Conservation (phyloP, 192 early-diverging fungal genomes). For the Chytriomyces sp. region DNA sequence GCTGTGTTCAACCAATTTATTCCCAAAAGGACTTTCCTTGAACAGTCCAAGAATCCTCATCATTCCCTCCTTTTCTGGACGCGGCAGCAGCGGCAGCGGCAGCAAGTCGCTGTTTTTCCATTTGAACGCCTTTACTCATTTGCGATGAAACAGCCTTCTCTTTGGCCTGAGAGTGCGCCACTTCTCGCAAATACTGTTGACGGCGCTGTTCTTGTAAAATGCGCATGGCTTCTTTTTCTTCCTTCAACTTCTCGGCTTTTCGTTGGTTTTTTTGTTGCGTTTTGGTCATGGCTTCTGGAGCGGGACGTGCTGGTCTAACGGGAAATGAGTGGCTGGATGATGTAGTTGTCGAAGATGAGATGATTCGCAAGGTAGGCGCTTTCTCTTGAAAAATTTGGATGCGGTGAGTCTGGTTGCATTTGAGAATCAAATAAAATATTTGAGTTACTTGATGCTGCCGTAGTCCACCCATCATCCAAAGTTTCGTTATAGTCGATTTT, state of each 20-base stretch:
- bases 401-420: neutral
- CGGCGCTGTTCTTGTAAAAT: constrained; percentile 9
- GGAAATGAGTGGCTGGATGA: constrained; percentile 3
- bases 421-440: neutral
- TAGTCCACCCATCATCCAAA: constrained; percentile 20
- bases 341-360: neutral
- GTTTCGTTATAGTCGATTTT: constrained; percentile 6
- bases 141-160: constrained; percentile 4
- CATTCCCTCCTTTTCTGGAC: too few relatives aligned
- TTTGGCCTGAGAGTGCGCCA: neutral
- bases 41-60: too few relatives aligned
- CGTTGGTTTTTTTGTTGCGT: constrained; percentile 34
- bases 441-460: neutral
- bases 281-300: constrained; percentile 13
- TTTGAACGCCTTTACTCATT: neutral
- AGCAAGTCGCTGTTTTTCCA: constrained; percentile 25
- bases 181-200: constrained; percentile 15
- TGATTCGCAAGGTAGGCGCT: constrained; percentile 21
- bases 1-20: too few relatives aligned
- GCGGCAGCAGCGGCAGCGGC: neutral
- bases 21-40: too few relatives aligned
- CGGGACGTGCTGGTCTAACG: neutral
- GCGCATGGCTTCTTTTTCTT: constrained; percentile 20
- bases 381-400: neutral
- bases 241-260: constrained; percentile 27